Evolutionary conservation across 2,329 filamentous ascomycete genomes (phyloP), one percentile per base, ranked within the genome.

Genomic region (Aaosphaeria arxii): DNA sequence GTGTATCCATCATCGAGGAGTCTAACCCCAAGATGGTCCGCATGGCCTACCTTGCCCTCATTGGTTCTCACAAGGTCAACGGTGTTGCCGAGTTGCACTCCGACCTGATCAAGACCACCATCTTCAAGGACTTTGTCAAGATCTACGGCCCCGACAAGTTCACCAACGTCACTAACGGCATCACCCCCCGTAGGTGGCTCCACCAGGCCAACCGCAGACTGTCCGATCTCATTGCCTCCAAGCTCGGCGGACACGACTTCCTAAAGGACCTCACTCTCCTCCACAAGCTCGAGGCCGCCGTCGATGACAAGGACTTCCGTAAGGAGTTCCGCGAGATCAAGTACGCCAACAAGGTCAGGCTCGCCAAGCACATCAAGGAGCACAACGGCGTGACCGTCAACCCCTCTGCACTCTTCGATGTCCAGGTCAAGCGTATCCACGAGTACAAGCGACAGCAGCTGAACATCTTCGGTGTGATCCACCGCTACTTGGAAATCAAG

Each of bases 391-490:
- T 96, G 48, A 84, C 80, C 4, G 90, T 99, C 69, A 94, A 96
- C 70, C 92, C 94, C 0, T 76, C 87, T 7, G 83, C 92, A 0
- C 80, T 99, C 13, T 99, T 99, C 61, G 94, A 99, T 67, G 88
- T 99, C 7, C 94, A 99, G 67, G 94, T 99, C 62, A 99, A 99
- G 81, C 88, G 94, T 65, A 99, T 99, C 58, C 94, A 99, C 72
- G 94, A 99, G 64, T 99, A 99, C 77, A 99, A 99, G 81, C 88
- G 91, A 50, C 92, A 99, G 74, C 94, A 99, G 74, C 85, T 99
- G 70, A 99, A 99, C 77, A 96, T 99, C 61, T 97, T 97, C 64
- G 94, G 94, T 49, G 90, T 96, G 52, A 97, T 99, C 58, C 89
- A 96, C 71, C 86, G 92, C 44, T 99, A 97, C 71, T 79, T 99